phyloP scores from a whole-genome alignment of 805 yeast genomes.

The Wickerhamomyces silvicola region DNA sequence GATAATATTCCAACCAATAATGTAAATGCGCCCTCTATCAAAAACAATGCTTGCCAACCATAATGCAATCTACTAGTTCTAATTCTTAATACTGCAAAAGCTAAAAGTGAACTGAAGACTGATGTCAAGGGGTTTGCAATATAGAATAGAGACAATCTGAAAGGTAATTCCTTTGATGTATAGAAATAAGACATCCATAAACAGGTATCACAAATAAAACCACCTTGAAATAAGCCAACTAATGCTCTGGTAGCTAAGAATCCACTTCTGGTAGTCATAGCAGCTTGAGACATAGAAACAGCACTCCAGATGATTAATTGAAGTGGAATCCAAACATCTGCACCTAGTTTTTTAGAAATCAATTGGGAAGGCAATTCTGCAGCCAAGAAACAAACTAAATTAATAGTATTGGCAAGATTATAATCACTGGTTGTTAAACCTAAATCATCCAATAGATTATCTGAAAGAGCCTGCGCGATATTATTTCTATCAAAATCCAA shows the following conservation, averaged over 20 bases:
- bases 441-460: constrained; percentile 44
- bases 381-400: constrained; percentile 37
- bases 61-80: constrained; percentile 36
- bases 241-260: constrained; percentile 42
- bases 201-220: constrained; percentile 58
- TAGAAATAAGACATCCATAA: constrained; percentile 64
- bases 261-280: constrained; percentile 31
- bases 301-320: constrained; percentile 51
- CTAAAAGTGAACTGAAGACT: constrained; percentile 40
- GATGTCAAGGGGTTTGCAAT: constrained; percentile 43
- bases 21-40: constrained; percentile 57
- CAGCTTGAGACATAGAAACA: constrained; percentile 45
- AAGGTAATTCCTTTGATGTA: constrained; percentile 49
- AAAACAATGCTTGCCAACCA: constrained; percentile 63
- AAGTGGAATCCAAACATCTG: constrained; percentile 53
- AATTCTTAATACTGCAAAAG: constrained; percentile 48
- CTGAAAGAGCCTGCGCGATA: constrained; percentile 49
- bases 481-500: constrained; percentile 54
- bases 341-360: constrained; percentile 52
- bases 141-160: constrained; percentile 57
- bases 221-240: constrained; percentile 53
- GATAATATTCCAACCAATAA: constrained; percentile 42
- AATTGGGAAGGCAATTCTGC: constrained; percentile 63
- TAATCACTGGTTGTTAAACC: constrained; percentile 45
- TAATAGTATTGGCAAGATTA: constrained; percentile 50